These are phyloP conservation scores for Exophiala sp. DNA, from an alignment of 2,329 filamentous ascomycete species.

Conservation along the genomic window DNA sequence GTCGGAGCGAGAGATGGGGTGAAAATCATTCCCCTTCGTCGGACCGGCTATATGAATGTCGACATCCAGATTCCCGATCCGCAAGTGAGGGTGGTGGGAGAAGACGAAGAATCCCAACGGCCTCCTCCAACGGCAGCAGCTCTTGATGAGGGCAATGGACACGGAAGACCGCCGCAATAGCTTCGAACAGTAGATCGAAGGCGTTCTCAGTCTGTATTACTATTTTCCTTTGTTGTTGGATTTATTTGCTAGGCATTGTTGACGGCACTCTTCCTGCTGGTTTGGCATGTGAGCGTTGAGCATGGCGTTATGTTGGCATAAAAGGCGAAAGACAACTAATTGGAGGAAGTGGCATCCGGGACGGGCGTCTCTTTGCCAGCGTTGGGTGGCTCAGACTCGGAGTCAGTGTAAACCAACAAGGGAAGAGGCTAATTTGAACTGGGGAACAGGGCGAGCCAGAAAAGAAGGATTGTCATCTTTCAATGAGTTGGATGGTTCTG, in stretches of 20 bases:
- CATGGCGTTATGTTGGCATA: conserved; percentile 8
- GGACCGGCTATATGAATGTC: conserved; percentile 75
- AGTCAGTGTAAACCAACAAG: no score
- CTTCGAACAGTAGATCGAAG: background rate
- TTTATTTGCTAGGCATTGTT: background rate
- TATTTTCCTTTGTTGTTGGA: background rate
- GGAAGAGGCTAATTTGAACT: no score
- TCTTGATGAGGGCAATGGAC: conserved; percentile 3
- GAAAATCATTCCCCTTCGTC: conserved; percentile 68
- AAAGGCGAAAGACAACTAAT: no score
- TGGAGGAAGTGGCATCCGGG: no score
- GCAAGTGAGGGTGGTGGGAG: conserved; percentile 42
- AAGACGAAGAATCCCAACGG: conserved; percentile 21
- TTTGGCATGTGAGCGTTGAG: conserved; percentile 5
- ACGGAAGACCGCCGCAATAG: background rate
- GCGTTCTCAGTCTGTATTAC: background rate
- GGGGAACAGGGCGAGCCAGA: no score
- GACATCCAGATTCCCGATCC: conserved; percentile 49
- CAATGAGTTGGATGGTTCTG: no score
- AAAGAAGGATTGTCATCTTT: no score
- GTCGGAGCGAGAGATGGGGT: conserved; percentile 56
- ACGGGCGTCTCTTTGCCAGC: no score
- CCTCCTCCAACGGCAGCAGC: conserved; percentile 8
- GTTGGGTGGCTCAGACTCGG: no score
- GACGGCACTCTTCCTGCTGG: background rate